These are phyloP conservation scores for Fagopyrum homotropicum DNA, from an alignment of 148 eudicot genomes.

Conservation along the genomic window DNA sequence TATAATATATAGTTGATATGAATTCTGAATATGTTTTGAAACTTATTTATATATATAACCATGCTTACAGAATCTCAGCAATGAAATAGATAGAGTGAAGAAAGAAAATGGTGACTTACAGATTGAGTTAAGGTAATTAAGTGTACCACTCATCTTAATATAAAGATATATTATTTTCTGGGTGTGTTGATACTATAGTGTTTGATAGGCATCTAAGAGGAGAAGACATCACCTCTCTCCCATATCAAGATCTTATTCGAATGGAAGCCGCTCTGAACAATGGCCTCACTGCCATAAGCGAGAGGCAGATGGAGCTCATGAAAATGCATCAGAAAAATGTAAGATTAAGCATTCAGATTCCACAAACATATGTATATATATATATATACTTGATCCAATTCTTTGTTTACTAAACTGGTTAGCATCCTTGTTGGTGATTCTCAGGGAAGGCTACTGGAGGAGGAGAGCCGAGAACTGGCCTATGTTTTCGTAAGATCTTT, in stretches of 20 bases:
- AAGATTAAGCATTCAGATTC: conserved; percentile 10
- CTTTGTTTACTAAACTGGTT: neutral
- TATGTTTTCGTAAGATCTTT: conserved; percentile 33
- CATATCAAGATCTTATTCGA: conserved; percentile 48
- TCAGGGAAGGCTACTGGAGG: conserved; percentile 46
- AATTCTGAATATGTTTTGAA: neutral
- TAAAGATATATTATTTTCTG: neutral
- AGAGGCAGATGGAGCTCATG: conserved; percentile 49
- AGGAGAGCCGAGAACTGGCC: conserved; percentile 44
- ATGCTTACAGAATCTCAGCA: conserved; percentile 42
- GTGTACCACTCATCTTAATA: neutral
- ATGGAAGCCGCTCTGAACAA: conserved; percentile 51
- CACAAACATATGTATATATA: neutral
- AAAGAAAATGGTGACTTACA: conserved; percentile 74
- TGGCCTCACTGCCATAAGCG: conserved; percentile 38
- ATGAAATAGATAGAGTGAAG: conserved; percentile 66
- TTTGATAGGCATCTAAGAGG: conserved; percentile 64
- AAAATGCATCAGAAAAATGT: conserved; percentile 46
- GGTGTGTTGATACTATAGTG: neutral
- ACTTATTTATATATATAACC: neutral
- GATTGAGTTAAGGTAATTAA: conserved; percentile 58
- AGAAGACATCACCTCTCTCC: conserved; percentile 60
- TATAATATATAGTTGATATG: neutral
- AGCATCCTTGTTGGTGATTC: neutral
- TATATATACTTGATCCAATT: neutral